phyloP scores from a whole-genome alignment of 78 protist species.

The Protostelium mycophagum region DNA sequence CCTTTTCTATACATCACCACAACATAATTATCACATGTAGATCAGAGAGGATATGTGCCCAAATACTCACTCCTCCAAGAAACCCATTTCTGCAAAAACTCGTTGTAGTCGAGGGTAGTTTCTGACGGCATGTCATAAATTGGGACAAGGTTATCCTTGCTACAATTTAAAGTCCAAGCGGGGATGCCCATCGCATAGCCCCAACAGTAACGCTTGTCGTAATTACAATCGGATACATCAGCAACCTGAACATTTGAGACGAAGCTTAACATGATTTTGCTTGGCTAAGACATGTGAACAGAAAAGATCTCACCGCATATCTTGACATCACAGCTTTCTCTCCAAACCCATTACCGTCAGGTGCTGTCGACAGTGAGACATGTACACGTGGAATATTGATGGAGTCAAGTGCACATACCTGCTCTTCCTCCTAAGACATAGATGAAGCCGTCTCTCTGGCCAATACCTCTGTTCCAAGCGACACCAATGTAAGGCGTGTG shows the following conservation, averaged over 20 bases:
- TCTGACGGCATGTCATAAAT: background rate
- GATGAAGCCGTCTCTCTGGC: background rate
- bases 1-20: background rate
- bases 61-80: background rate
- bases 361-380: too few species aligned
- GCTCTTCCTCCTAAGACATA: background rate
- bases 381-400: too few species aligned
- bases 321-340: background rate
- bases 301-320: too few species aligned
- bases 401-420: too few species aligned
- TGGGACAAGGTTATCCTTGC: background rate
- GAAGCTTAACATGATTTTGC: background rate
- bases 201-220: background rate
- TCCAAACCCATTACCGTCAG: background rate
- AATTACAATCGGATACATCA: background rate
- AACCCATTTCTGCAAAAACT: background rate
- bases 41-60: background rate
- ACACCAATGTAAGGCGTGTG: background rate
- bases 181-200: background rate
- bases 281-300: too few species aligned
- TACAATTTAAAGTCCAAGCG: background rate
- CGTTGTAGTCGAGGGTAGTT: background rate
- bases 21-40: background rate
- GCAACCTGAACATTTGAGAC: background rate
- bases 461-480: background rate